These are phyloP conservation scores for Ophiostoma australiae DNA, from an alignment of 2,329 filamentous ascomycete genomes.

Conservation along the genomic window DNA sequence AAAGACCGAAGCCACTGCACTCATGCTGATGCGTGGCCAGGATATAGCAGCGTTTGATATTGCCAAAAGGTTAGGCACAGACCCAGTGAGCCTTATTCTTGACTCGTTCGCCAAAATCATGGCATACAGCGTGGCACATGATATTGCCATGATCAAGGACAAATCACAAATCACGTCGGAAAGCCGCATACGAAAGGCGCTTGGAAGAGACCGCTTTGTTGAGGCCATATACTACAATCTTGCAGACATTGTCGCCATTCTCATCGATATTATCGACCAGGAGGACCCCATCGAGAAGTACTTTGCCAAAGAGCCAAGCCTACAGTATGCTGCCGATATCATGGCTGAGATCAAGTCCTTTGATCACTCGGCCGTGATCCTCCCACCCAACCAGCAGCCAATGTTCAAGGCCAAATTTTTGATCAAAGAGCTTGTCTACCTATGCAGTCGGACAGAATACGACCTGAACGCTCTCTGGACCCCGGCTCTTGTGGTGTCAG, in stretches of 20 bases:
- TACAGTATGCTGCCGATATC: constrained; percentile 56
- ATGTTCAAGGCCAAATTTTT: constrained; percentile 76
- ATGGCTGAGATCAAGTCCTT: constrained; percentile 65
- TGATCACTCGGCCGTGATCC: constrained; percentile 57
- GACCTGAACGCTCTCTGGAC: constrained; percentile 67
- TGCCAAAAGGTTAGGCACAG: constrained; percentile 50
- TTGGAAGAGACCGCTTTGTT: constrained; percentile 63
- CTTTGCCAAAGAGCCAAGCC: constrained; percentile 55
- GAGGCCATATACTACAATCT: constrained; percentile 64
- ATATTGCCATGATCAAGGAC: constrained; percentile 50
- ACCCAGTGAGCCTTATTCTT: constrained; percentile 55
- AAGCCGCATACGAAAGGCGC: constrained; percentile 58
- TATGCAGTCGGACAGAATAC: constrained; percentile 68
- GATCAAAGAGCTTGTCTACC: constrained; percentile 65
- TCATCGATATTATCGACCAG: constrained; percentile 73
- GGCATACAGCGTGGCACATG: constrained; percentile 78
- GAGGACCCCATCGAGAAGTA: constrained; percentile 68
- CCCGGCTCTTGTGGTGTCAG: constrained; percentile 64
- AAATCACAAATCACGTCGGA: constrained; percentile 54
- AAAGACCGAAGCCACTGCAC: constrained; percentile 70
- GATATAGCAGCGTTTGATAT: constrained; percentile 59
- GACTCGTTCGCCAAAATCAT: constrained; percentile 70
- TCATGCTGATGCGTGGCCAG: constrained; percentile 77
- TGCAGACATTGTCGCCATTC: constrained; percentile 67
- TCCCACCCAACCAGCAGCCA: constrained; percentile 80